Evolutionary conservation across 805 yeast genomes (phyloP), one percentile per base, ranked within the genome.

Genomic region (Saccharomycopsis babjevae): DNA sequence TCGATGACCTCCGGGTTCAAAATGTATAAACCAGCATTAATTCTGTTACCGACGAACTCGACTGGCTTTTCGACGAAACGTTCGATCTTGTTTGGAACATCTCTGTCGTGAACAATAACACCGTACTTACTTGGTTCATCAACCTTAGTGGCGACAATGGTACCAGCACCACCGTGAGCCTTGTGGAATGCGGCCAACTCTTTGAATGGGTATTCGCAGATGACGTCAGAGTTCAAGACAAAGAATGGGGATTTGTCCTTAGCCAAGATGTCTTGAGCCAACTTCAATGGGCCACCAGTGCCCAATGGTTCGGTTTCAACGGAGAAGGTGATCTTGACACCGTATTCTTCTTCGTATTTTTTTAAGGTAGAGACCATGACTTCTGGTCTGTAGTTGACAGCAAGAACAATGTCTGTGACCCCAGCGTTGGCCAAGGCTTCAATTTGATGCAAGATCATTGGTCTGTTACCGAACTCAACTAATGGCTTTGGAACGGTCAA

Each of bases 71-170:
- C 99, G 68, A 94, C 99, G 74, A 94, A 94, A 77, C 99, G 85
- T 79, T 94, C 99, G 69, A 94, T 94, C 80, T 90, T 84, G 80
- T 93, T 88, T 73, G 97, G 90, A 70, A 89, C 88, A 74, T 89
- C 88, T 79, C 92, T 86, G 81, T 94, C 97, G 73, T 89, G 96
- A 65, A 94, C 99, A 76, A 94, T 94, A 74, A 94, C 99, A 83
- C 99, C 99, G 79, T 94, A 94, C 80, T 94, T 94, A 71, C 96
- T 88, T 66, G 99, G 99, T 80, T 94, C 99, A 75, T 94, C 99
- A 68, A 94, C 99, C 82, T 94, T 94, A 73, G 99, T 94, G 66
- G 98, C 99, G 65, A 94, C 98, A 73, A 94, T 94, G 71, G 99
- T 94, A 77, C 97, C 99, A 71, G 84, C 89, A 75, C 96, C 98